Evolutionary conservation across 345 rosid genomes (phyloP).

Genomic region (Lumnitzera racemosa): DNA sequence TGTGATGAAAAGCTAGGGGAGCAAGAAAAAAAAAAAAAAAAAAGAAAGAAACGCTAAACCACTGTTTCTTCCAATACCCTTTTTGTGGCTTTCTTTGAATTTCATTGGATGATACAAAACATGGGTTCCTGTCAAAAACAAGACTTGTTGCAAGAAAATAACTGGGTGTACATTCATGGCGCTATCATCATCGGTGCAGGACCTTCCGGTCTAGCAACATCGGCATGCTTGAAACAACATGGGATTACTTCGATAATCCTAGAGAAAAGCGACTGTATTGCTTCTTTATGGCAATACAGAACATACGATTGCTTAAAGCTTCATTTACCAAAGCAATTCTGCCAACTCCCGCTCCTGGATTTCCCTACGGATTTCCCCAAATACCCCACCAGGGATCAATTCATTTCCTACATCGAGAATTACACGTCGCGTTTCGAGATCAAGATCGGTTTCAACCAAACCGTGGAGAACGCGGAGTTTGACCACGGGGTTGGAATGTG

Average conservation of each 20-base stretch:
- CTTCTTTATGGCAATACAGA: conserved; percentile 69
- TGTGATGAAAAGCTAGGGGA: too few relatives aligned
- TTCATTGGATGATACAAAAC: not conserved
- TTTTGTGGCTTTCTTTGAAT: too few relatives aligned
- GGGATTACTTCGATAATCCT: conserved; percentile 67
- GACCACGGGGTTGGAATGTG: conserved; percentile 43
- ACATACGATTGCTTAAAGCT: conserved; percentile 90
- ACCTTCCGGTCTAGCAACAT: conserved; percentile 77
- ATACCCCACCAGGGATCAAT: conserved; percentile 67
- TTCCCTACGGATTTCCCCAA: conserved; percentile 68
- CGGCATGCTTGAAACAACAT: conserved; percentile 61
- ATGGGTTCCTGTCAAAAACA: conserved; percentile 39
- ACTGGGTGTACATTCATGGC: conserved; percentile 23
- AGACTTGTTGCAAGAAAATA: conserved; percentile 1
- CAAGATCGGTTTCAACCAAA: conserved; percentile 54
- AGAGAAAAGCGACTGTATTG: conserved; percentile 67
- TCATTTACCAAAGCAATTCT: conserved; percentile 84
- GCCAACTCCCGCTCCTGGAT: conserved; percentile 60
- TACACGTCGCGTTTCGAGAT: conserved; percentile 66
- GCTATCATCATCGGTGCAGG: conserved; percentile 95
- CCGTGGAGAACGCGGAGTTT: conserved; percentile 48
- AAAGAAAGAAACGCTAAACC: too few relatives aligned
- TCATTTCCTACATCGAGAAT: conserved; percentile 62
- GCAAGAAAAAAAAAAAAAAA: too few relatives aligned
- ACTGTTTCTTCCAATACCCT: too few relatives aligned